Base-by-base conservation (phyloP, 495 filamentous ascomycete species). In the Xylaria bambusicola region DNA sequence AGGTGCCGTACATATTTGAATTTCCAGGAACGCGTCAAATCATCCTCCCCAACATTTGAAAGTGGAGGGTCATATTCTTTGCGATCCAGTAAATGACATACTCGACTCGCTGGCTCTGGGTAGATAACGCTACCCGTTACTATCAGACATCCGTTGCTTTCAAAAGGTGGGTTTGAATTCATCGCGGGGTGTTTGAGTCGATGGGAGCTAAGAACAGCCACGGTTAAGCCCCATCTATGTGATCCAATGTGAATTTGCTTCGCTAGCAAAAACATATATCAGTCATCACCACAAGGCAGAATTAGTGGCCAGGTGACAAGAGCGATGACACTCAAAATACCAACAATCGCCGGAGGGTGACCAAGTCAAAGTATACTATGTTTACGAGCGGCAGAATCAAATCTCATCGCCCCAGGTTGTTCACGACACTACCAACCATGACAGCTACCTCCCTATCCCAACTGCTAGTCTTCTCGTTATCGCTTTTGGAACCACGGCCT, bases 401-500 rank as follows among this genome's bases (percentile, higher is more conserved):
- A 21, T n/a, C 15, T 73, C 61, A 80, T 66, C 76, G 66, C 9
- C 75, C 76, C 1, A 77, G 57, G 54, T 76, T 77, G 24, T 73
- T 73, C 24, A 82, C 69, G 0, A 96, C 84, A 44, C 87, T 86
- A 54, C 89, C 87, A 52, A 96, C 89, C 92, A 98, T 97, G 33
- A 98, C 93, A 6, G 93, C 93, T 26, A 93, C 88, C 74, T 97
- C 94, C 55, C 93, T 84, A 68, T 98, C 95, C 87, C 91, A 97
- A 13, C 79, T 66, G 3, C 58, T 82, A 38, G 82, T 78, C 53
- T 73, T 75, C 42, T 71, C 74, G 5, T 69, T 66, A 0, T 71
- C 73, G 49, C 56, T 61, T 31, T 62, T 72, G 7, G 64, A 45
- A 0, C 62, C 62, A 66, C 76, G 75, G 66, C 75, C 71, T 56